A percentile compares a stretch with the other conserved stretches of the same genome.
Conservation (phyloP, 2,329 filamentous ascomycete species). For the Fusarium albidum region DNA sequence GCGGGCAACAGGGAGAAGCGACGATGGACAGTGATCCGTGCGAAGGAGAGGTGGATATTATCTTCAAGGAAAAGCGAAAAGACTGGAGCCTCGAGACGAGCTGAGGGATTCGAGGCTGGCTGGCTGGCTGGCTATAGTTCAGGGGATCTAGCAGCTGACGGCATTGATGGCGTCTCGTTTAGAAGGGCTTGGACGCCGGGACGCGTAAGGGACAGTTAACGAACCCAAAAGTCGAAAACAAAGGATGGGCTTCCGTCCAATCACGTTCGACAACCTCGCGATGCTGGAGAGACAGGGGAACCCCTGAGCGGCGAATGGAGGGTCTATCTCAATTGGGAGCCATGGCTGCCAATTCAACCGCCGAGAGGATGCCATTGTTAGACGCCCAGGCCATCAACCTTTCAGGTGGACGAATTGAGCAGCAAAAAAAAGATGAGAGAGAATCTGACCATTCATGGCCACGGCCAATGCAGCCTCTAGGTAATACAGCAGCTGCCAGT, state of each 20-base stretch:
- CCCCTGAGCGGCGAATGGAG: background rate
- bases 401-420: background rate
- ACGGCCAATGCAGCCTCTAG: too few species aligned
- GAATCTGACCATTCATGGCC: too few species aligned
- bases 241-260: conserved; percentile 11
- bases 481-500: too few species aligned
- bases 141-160: conserved; percentile 18
- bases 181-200: conserved; percentile 23
- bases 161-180: conserved; percentile 9
- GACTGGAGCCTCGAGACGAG: conserved; percentile 19
- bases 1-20: background rate
- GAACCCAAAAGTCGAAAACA: conserved; percentile 12
- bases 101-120: conserved; percentile 25
- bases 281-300: conserved; percentile 8
- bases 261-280: conserved; percentile 9
- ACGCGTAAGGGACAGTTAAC: conserved; percentile 21
- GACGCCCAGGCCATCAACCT: conserved; percentile 17
- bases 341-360: background rate
- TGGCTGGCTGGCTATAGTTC: conserved; percentile 13
- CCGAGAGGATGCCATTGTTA: conserved; percentile 2
- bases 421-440: too few species aligned
- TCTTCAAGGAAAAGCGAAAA: background rate
- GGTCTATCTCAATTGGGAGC: background rate
- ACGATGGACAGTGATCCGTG: background rate
- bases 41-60: background rate